A percentile compares a stretch with the other conserved stretches of the same genome.
These are phyloP conservation scores for Didymella sp. DNA, from an alignment of 2,329 filamentous ascomycete species.

Conservation along the genomic window DNA sequence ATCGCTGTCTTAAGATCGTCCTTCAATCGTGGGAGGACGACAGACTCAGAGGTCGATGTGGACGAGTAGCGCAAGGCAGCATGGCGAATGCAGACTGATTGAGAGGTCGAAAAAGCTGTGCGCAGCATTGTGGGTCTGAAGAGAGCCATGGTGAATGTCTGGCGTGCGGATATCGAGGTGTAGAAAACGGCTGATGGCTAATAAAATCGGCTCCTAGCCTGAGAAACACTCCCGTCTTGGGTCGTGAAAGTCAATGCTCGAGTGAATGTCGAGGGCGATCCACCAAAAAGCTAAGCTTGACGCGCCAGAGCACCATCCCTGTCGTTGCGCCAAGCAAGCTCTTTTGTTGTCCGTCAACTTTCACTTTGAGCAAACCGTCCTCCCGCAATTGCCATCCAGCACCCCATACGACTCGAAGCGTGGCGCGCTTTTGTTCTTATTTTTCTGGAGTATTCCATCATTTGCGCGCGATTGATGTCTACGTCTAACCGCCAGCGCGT, in stretches of 20 bases:
- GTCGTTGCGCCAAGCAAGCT: slow-evolving; percentile 30
- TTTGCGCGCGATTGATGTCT: slow-evolving; percentile 39
- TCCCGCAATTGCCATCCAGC: slow-evolving; percentile 38
- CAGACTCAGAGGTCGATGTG: slow-evolving; percentile 24
- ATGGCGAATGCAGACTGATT: slow-evolving; percentile 30
- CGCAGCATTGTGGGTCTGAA: slow-evolving; percentile 30
- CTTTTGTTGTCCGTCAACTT: slow-evolving; percentile 42
- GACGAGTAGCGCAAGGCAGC: slow-evolving; percentile 32
- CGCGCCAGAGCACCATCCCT: slow-evolving; percentile 25
- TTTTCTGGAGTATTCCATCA: slow-evolving; percentile 13
- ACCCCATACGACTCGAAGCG: slow-evolving; percentile 23
- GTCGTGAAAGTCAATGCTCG: slow-evolving; percentile 1
- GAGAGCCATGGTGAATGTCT: slow-evolving; percentile 34
- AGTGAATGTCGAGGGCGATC: slow-evolving; percentile 13
- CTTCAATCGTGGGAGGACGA: slow-evolving; percentile 54
- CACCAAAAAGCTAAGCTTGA: slow-evolving; percentile 20
- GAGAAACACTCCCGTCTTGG: neutral
- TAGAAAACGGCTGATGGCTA: neutral
- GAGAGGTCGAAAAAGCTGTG: slow-evolving; percentile 22
- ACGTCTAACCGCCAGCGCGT: slow-evolving; percentile 40
- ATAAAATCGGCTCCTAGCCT: neutral
- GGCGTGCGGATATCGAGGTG: neutral
- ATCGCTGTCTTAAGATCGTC: slow-evolving; percentile 57
- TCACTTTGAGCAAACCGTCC: slow-evolving; percentile 27
- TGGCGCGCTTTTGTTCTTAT: slow-evolving; percentile 27